Conservation (phyloP, 371 early-diverging fungal species). For the Mucor racemosus region DNA sequence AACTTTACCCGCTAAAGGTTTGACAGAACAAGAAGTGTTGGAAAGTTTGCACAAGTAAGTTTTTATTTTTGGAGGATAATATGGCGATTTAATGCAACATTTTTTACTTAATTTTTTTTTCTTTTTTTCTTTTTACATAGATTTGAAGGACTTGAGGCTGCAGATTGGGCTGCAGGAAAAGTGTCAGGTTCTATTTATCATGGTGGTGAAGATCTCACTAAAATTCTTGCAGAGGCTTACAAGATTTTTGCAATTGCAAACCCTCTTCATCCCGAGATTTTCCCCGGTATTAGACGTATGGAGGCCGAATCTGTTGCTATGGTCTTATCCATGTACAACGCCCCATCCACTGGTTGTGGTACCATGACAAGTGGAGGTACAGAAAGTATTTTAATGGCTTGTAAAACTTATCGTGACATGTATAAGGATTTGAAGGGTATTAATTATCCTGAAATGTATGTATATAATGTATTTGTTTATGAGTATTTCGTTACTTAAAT, state of each 20-base stretch:
- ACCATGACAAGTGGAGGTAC: slow-evolving; percentile 95
- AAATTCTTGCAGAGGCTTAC: slow-evolving; percentile 82
- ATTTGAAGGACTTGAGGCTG: slow-evolving; percentile 48
- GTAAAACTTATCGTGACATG: slow-evolving; percentile 88
- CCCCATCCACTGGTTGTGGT: slow-evolving; percentile 73
- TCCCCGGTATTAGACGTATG: slow-evolving; percentile 94
- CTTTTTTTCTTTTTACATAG: slow-evolving; percentile 16
- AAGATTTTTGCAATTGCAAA: slow-evolving; percentile 85
- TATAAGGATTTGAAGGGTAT: slow-evolving; percentile 76
- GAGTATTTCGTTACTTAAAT: not conserved
- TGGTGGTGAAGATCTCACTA: slow-evolving; percentile 80
- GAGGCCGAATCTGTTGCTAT: slow-evolving; percentile 94
- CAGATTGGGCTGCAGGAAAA: slow-evolving; percentile 87
- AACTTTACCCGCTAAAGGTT: slow-evolving; percentile 67
- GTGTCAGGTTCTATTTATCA: slow-evolving; percentile 94
- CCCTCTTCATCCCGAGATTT: slow-evolving; percentile 95
- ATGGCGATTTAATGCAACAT: too few species aligned
- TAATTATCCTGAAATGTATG: slow-evolving; percentile 88
- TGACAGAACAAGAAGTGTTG: slow-evolving; percentile 63
- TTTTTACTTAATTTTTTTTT: too few species aligned
- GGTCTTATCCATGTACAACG: slow-evolving; percentile 89
- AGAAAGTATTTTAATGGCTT: slow-evolving; percentile 93
- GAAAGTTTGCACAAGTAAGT: slow-evolving; percentile 62
- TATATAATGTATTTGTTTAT: not conserved
- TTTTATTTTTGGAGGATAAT: not conserved